phyloP scores from a whole-genome alignment of 805 yeast species.

The Ogataea glucozyma region DNA sequence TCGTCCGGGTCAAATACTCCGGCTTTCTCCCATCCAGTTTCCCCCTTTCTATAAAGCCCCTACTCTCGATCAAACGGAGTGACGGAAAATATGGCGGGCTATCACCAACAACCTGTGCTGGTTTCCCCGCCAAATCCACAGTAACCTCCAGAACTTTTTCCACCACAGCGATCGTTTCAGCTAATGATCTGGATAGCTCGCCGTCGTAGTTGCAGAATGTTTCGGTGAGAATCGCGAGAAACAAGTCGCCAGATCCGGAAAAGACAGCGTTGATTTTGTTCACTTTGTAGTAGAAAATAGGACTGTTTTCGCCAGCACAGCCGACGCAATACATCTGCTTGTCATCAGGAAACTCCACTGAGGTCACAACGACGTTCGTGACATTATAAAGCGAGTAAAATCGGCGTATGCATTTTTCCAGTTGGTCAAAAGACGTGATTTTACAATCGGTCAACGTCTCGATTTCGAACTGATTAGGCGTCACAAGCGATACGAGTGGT shows the following conservation, averaged over 20 bases:
- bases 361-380: conserved; percentile 57
- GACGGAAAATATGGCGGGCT: conserved; percentile 40
- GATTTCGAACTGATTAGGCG: conserved; percentile 78
- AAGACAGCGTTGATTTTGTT: conserved; percentile 57
- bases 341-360: conserved; percentile 41
- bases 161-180: conserved; percentile 42
- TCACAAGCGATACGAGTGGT: conserved; percentile 46
- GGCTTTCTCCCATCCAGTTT: too few relatives aligned
- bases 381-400: conserved; percentile 49
- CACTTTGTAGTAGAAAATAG: conserved; percentile 41
- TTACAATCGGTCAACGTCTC: conserved; percentile 54
- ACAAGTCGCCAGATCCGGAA: conserved; percentile 76
- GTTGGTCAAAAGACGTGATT: conserved; percentile 39
- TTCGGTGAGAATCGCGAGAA: conserved; percentile 61
- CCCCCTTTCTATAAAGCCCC: conserved; percentile 25
- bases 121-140: conserved; percentile 23
- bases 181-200: conserved; percentile 37
- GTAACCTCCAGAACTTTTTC: conserved; percentile 45
- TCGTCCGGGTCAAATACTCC: too few relatives aligned
- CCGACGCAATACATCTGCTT: conserved; percentile 44
- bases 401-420: conserved; percentile 39
- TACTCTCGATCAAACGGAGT: conserved; percentile 46
- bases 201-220: conserved; percentile 38
- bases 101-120: conserved; percentile 10
- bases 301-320: conserved; percentile 25